Percentiles rank a stretch among this genome's conserved stretches.
phyloP scores from a whole-genome alignment of 345 rosid species.

The Arabidopsis suecica region DNA sequence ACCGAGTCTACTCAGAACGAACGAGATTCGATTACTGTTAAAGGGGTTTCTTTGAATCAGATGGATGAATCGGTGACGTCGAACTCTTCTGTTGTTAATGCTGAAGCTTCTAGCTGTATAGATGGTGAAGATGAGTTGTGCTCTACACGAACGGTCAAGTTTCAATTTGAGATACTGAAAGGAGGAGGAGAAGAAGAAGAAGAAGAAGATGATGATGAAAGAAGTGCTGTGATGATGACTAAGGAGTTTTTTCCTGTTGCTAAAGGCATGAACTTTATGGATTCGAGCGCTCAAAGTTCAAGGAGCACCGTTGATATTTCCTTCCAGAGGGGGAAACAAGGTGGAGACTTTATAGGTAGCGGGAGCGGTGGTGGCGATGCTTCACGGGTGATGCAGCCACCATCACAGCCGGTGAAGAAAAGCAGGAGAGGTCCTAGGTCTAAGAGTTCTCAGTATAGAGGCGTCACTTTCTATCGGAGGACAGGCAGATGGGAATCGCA shows the following conservation, averaged over 20 bases:
- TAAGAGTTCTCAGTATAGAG: conserved; percentile 94
- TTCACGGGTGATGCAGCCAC: conserved; percentile 46
- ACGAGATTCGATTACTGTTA: conserved; percentile 40
- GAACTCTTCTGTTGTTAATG: conserved; percentile 86
- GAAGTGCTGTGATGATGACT: conserved; percentile 50
- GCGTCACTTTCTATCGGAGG: conserved; percentile 93
- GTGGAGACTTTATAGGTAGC: conserved; percentile 35
- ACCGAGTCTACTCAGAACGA: conserved; percentile 59
- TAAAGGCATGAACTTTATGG: conserved; percentile 29
- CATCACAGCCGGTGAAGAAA: conserved; percentile 72
- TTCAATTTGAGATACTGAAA: conserved; percentile 73
- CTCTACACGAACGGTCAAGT: conserved; percentile 63
- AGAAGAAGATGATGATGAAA: conserved; percentile 33
- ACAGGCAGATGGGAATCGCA: conserved; percentile 99
- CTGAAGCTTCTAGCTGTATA: conserved; percentile 59
- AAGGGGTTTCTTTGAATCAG: conserved; percentile 41
- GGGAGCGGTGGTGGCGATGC: conserved; percentile 37
- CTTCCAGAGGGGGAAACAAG: conserved; percentile 47
- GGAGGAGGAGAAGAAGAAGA: conserved; percentile 42
- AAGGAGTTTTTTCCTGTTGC: conserved; percentile 72
- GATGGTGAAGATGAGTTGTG: conserved; percentile 65
- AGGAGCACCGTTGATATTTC: conserved; percentile 61
- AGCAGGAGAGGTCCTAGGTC: conserved; percentile 97
- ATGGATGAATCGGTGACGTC: conserved; percentile 85
- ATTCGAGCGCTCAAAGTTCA: conserved; percentile 51